These are phyloP conservation scores for Pholiota molesta DNA, from an alignment of 768 basidiomycete species.

Conservation along the genomic window DNA sequence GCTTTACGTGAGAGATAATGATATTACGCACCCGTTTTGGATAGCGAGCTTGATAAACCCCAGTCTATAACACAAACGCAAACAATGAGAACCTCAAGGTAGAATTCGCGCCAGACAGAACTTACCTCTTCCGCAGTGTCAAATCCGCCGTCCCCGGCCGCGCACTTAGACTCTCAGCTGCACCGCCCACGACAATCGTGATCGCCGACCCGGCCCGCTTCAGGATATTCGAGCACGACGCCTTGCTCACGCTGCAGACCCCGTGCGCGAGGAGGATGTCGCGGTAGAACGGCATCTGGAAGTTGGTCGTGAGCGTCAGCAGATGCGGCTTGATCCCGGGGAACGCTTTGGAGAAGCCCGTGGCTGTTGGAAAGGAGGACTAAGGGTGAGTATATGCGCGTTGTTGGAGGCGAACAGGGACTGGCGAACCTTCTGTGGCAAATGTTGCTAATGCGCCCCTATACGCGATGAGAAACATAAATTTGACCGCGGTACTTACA, in stretches of 20 bases:
- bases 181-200: slow-evolving; percentile 95
- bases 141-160: slow-evolving; percentile 96
- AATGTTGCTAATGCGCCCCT: slow-evolving; percentile 98
- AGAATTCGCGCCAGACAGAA: not conserved
- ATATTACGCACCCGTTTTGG: slow-evolving; percentile 78
- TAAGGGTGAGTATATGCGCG: slow-evolving; percentile 4
- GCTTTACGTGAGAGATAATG: not conserved
- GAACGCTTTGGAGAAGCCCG: slow-evolving; percentile 86
- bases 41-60: slow-evolving; percentile 97
- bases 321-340: slow-evolving; percentile 94
- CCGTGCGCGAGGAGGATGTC: slow-evolving; percentile 88
- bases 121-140: slow-evolving; percentile 73
- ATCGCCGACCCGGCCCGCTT: slow-evolving; percentile 69
- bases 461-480: not conserved
- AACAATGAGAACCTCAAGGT: not conserved
- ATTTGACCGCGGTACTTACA: not conserved
- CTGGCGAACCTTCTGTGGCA: slow-evolving; percentile 76
- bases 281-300: slow-evolving; percentile 90
- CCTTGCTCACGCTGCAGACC: slow-evolving; percentile 90
- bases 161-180: slow-evolving; percentile 91
- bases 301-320: slow-evolving; percentile 88
- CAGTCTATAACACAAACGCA: slow-evolving; percentile 45
- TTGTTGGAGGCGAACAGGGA: not conserved
- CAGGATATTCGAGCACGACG: slow-evolving; percentile 89
- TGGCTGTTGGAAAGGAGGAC: slow-evolving; percentile 50